Conservation (phyloP, 768 basidiomycete species). For the Hortiboletus flavorubellus region DNA sequence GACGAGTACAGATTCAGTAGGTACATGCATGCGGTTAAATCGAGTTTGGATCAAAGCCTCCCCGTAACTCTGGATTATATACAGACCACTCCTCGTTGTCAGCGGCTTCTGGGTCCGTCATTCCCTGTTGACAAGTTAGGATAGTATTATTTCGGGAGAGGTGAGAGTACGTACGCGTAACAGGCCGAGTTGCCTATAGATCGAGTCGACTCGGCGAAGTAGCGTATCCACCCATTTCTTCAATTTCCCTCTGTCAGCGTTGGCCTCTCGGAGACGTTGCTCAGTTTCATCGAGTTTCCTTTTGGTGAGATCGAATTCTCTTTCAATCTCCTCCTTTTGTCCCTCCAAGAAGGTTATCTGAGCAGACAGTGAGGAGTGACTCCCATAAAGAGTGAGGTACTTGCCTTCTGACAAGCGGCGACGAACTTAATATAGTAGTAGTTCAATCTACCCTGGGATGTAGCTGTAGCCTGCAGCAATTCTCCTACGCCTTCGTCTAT, state of each 20-base stretch:
- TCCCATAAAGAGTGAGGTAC: not conserved
- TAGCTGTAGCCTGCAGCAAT: slow-evolving; percentile 17
- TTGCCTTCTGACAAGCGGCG: slow-evolving; percentile 11
- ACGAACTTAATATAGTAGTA: slow-evolving; percentile 13
- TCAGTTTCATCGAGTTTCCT: slow-evolving; percentile 20
- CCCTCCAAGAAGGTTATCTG: slow-evolving; percentile 17
- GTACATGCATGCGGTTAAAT: not conserved
- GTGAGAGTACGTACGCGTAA: slow-evolving; percentile 8
- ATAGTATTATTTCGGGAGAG: not conserved
- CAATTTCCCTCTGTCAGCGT: slow-evolving; percentile 12
- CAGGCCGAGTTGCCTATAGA: slow-evolving; percentile 8
- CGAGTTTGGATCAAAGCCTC: not conserved
- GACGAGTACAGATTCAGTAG: not conserved
- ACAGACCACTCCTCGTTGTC: slow-evolving; percentile 2
- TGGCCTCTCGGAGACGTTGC: slow-evolving; percentile 14
- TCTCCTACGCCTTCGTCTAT: slow-evolving; percentile 1
- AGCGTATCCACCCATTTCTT: slow-evolving; percentile 12
- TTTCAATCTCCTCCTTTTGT: slow-evolving; percentile 17
- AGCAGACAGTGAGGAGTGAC: not conserved
- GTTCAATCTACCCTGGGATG: slow-evolving; percentile 11
- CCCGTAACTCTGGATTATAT: not conserved
- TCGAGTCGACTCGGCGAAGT: slow-evolving; percentile 2
- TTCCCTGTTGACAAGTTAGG: slow-evolving; percentile 8
- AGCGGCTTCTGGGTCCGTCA: not conserved
- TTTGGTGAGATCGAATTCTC: slow-evolving; percentile 10